Base-by-base conservation (phyloP, 2,329 filamentous ascomycete species). In the Trichoderma asperellum region DNA sequence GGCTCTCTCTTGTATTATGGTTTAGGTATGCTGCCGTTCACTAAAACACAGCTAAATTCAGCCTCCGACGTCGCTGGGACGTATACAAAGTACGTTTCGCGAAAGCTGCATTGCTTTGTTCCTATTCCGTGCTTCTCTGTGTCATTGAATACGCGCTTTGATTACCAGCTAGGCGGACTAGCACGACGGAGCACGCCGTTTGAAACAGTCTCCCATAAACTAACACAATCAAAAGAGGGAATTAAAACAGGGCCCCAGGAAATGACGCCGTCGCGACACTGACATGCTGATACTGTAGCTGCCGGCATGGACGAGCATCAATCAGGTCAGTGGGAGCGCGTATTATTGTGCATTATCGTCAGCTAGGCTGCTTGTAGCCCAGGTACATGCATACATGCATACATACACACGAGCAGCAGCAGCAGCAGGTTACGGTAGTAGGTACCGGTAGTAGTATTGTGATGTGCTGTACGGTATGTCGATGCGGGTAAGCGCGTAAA, bases 51-150 rank as follows among this genome's bases (percentile, higher is more conserved):
- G 55, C 64, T 67, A 67, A 37, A 49, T 27, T 24, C 21, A 59
- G 55, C 64, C 55, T 67, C 64, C 64, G 55, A 67, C 64, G 64
- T 67, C 64, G 64, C 64, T 67, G 53, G 34, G 55, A 34, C 55
- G 64, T 49, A 49, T 49, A 49, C 11, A 24, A 49, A 12, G n/a
- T 49, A 10, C n/a, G 11, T n/a, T 43, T 37, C 21, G 32, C 49
- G 49, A 27, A 8, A 24, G 24, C 3, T 24, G 24, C 3, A 24
- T 24, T 24, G 27, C 14, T 35, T 35, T 12, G 16, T 53, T 47
- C 40, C 18, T 43, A 43, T 43, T 43, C 40, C 18, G 40, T 10
- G 40, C 40, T 43, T 43, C 18, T 6, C 18, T 18, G 40, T 32
- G 35, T 35, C 56, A 43, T 59, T 59, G 35, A 18, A 40, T 29